Percentiles rank a stretch among this genome's conserved stretches.
Conservation (phyloP, 208 protist genomes). For the Zelonia costaricensis region DNA sequence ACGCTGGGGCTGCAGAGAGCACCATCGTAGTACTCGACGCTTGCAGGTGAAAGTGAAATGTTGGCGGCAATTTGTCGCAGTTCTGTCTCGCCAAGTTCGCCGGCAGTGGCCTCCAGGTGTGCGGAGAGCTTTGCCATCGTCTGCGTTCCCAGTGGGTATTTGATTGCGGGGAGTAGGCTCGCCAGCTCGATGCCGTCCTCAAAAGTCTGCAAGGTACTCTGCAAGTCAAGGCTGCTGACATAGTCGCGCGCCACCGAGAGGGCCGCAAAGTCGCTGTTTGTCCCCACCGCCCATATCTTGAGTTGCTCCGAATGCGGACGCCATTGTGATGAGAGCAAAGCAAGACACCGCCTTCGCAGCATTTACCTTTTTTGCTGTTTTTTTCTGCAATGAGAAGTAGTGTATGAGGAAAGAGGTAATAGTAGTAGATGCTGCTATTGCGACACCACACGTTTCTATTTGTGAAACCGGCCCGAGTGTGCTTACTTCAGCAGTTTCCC, state of each 20-base stretch:
- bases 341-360: neutral
- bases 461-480: too few relatives aligned
- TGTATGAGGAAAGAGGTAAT: neutral
- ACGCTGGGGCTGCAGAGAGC: slow-evolving; percentile 3
- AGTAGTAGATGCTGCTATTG: neutral
- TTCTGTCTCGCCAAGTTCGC: slow-evolving; percentile 4
- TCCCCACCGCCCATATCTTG: slow-evolving; percentile 52
- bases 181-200: slow-evolving; percentile 32
- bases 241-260: slow-evolving; percentile 26
- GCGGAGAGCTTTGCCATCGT: slow-evolving; percentile 7
- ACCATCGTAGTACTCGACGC: slow-evolving; percentile 22
- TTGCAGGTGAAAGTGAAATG: slow-evolving; percentile 4
- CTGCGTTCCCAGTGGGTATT: slow-evolving; percentile 25
- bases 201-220: slow-evolving; percentile 17
- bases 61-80: slow-evolving; percentile 12
- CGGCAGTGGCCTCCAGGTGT: slow-evolving; percentile 13
- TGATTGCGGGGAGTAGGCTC: slow-evolving; percentile 15
- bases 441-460: too few relatives aligned
- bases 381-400: too few relatives aligned
- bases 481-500: too few relatives aligned
- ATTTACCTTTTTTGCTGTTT: slow-evolving; percentile 7
- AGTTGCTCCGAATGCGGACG: slow-evolving; percentile 66
- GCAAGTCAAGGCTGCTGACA: slow-evolving; percentile 21
- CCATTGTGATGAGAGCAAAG: slow-evolving; percentile 39
- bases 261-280: slow-evolving; percentile 22